Evolutionary conservation across 768 basidiomycete genomes (phyloP).

Genomic region (Agrocybe chaxingu): DNA sequence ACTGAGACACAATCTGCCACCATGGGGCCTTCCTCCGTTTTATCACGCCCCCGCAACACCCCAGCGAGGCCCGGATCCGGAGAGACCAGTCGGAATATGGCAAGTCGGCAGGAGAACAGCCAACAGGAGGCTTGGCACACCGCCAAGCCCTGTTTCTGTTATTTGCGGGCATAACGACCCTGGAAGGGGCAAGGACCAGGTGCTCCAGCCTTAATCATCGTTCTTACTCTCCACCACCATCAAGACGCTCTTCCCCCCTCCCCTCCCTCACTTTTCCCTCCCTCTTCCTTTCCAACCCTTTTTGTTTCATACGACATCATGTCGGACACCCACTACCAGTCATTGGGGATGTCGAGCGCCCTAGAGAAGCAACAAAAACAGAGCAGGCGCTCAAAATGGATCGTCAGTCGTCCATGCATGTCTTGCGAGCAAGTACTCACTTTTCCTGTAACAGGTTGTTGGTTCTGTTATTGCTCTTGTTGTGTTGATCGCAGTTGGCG

Average conservation of each 20-base stretch:
- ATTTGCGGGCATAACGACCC: background rate
- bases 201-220: background rate
- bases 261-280: conserved; percentile 6
- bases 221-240: background rate
- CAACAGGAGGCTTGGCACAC: background rate
- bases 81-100: too few species aligned
- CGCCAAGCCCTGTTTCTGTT: conserved; percentile 1
- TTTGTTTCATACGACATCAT: conserved; percentile 12
- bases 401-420: conserved; percentile 40
- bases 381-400: conserved; percentile 46
- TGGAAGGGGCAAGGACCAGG: background rate
- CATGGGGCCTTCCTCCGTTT: too few species aligned
- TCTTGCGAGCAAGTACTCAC: background rate
- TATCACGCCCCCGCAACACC: too few species aligned
- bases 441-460: conserved; percentile 40
- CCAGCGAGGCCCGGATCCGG: too few species aligned
- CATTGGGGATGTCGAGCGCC: conserved; percentile 21
- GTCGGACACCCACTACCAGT: conserved; percentile 14
- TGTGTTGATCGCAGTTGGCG: conserved; percentile 52
- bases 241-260: conserved; percentile 1
- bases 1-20: too few species aligned
- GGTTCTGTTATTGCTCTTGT: conserved; percentile 44
- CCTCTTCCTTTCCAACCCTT: conserved; percentile 4
- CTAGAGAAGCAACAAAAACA: conserved; percentile 27
- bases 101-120: background rate